Conservation (phyloP, 2,329 filamentous ascomycete species). For the Fusarium equiseti region DNA sequence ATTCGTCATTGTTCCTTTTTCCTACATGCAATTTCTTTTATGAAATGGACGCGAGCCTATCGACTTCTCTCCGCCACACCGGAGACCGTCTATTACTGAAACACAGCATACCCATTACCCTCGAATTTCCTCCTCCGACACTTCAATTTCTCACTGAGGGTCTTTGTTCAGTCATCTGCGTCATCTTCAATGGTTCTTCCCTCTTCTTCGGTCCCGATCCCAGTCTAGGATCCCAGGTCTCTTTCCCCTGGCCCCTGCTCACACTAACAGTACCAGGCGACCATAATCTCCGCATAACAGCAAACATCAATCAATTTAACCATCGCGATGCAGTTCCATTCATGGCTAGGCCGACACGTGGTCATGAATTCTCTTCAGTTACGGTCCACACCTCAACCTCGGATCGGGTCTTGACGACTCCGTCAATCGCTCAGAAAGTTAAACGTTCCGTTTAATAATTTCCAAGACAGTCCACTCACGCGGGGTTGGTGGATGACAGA, state of each 20-base stretch:
- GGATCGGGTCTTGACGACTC: slow-evolving; percentile 14
- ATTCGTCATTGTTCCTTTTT: slow-evolving; percentile 4
- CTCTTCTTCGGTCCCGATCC: slow-evolving; percentile 1
- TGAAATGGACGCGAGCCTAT: slow-evolving; percentile 1
- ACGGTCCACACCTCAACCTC: slow-evolving; percentile 1
- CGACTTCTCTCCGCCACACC: slow-evolving; percentile 28
- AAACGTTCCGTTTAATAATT: slow-evolving; percentile 31
- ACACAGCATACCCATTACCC: slow-evolving; percentile 9
- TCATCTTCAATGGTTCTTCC: slow-evolving; percentile 26
- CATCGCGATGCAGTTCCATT: slow-evolving; percentile 39
- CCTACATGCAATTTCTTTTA: slow-evolving; percentile 22
- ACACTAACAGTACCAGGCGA: slow-evolving; percentile 29
- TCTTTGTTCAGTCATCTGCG: slow-evolving; percentile 18
- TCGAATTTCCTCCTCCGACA: background rate
- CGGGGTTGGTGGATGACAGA: slow-evolving; percentile 26
- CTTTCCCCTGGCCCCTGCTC: slow-evolving; percentile 35
- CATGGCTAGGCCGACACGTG: slow-evolving; percentile 19
- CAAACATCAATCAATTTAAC: slow-evolving; percentile 21
- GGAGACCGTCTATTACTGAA: slow-evolving; percentile 20
- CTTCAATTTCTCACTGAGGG: slow-evolving; percentile 9
- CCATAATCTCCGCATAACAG: slow-evolving; percentile 44
- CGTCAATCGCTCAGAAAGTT: slow-evolving; percentile 24
- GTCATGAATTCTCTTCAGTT: slow-evolving; percentile 15
- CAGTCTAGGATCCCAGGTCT: slow-evolving; percentile 30
- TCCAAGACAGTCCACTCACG: slow-evolving; percentile 25